Evolutionary conservation across 2,329 filamentous ascomycete species (phyloP).

Genomic region (Fusarium cicatricum): DNA sequence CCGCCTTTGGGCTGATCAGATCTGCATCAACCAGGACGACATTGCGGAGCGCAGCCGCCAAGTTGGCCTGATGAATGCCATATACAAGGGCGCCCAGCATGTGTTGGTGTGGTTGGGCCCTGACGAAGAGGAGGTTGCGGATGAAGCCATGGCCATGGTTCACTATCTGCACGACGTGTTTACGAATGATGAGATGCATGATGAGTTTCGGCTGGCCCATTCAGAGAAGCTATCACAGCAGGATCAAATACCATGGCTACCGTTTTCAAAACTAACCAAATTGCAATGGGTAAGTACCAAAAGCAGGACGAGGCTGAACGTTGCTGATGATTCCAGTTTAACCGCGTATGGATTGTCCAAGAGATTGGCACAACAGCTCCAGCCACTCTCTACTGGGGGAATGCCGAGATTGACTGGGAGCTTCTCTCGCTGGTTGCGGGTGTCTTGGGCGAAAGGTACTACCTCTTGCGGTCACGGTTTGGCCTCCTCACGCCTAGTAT

Average conservation of each 20-base stretch:
- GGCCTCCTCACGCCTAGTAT: constrained; percentile 46
- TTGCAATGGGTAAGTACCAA: constrained; percentile 45
- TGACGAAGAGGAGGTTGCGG: constrained; percentile 41
- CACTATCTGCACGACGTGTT: constrained; percentile 43
- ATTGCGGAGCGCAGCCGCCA: constrained; percentile 47
- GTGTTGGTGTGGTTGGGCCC: constrained; percentile 50
- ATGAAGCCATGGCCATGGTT: constrained; percentile 42
- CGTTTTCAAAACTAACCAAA: constrained; percentile 45
- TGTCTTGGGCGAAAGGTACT: constrained; percentile 46
- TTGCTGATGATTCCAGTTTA: constrained; percentile 40
- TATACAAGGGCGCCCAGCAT: constrained; percentile 46
- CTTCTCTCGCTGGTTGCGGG: constrained; percentile 43
- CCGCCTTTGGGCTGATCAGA: constrained; percentile 51
- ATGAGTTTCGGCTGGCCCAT: constrained; percentile 41
- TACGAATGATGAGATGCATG: constrained; percentile 42
- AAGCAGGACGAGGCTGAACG: neutral
- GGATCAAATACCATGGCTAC: constrained; percentile 42
- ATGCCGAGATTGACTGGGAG: constrained; percentile 46
- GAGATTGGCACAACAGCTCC: constrained; percentile 48
- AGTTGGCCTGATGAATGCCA: constrained; percentile 50
- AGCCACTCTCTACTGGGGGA: constrained; percentile 48
- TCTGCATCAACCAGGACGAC: constrained; percentile 53
- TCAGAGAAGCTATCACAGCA: constrained; percentile 44
- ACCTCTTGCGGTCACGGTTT: constrained; percentile 44
- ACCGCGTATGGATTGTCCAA: constrained; percentile 50